Evolutionary conservation across 2,329 filamentous ascomycete genomes (phyloP), one percentile per base, ranked within the genome.

Genomic region (Biscogniauxia marginata): DNA sequence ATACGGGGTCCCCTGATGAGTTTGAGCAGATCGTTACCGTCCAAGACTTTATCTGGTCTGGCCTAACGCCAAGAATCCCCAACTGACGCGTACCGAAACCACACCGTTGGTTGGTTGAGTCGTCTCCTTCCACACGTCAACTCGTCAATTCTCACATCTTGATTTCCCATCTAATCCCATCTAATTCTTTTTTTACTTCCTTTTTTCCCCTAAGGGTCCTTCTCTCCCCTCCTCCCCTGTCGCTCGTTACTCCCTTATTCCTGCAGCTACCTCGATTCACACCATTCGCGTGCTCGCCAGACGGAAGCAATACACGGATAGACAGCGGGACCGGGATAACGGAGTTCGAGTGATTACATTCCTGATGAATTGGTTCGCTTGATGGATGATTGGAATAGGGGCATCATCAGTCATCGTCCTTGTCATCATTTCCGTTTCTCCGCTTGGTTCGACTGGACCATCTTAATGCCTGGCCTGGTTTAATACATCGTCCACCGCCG

Each of bases 201-300:
- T n/a, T n/a, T n/a, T n/a, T 7, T 7, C 30, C 11, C 50, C 22
- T n/a, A 46, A 34, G 44, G 45, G 53, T 48, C 22, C 44, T 45
- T 62, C 55, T n/a, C n/a, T n/a, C n/a, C n/a, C n/a, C n/a, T n/a
- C n/a, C n/a, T n/a, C 63, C 65, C 61, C 61, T 60, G 67, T 62
- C 68, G 61, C 63, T 71, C 67, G 67, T 64, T 71, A 65, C 54
- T 64, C 57, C 59, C 50, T 54, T 53, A 45, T 46, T 58, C 54
- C 48, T 53, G 50, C 55, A 49, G 53, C 45, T 50, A 50, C 39
- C 47, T 11, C 49, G 23, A 46, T 54, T 52, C 52, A 55, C 44
- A 52, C 20, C 21, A n/a, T 34, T 50, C 55, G 49, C 53, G 49
- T n/a, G 39, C 53, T 53, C 48, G 16, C 49, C 30, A 39, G 5